phyloP scores from a whole-genome alignment of 2,329 filamentous ascomycete genomes.

The Colletotrichum camelliae region DNA sequence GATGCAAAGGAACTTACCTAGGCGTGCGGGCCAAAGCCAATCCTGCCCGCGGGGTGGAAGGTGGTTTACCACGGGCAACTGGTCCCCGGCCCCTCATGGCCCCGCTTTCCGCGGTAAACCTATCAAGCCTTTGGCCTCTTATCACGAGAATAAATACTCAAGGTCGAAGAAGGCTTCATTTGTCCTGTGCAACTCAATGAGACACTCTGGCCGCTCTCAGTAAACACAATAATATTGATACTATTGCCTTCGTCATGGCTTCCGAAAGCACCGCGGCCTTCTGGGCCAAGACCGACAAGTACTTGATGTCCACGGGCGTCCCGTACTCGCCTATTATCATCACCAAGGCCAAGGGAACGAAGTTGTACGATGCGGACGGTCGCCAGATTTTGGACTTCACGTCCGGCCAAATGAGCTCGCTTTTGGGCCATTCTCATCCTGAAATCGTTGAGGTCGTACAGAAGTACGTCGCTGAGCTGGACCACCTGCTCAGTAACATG shows the following conservation, averaged over 20 bases:
- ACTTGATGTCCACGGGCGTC: slow-evolving; percentile 48
- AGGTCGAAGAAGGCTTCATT: neutral
- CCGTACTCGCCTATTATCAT: slow-evolving; percentile 45
- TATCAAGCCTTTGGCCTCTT: neutral
- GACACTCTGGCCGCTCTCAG: neutral
- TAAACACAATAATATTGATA: neutral
- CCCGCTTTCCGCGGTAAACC: slow-evolving; percentile 11
- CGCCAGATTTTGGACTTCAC: slow-evolving; percentile 61
- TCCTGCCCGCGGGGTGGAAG: neutral
- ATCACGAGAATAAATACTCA: neutral
- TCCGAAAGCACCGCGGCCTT: slow-evolving; percentile 26
- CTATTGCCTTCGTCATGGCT: neutral
- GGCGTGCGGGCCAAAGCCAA: neutral
- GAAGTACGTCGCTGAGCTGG: slow-evolving; percentile 51
- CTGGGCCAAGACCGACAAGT: slow-evolving; percentile 40
- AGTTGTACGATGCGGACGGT: slow-evolving; percentile 47
- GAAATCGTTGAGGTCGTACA: slow-evolving; percentile 60
- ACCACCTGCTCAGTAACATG: slow-evolving; percentile 65
- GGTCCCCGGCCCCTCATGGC: neutral
- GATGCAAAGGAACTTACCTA: too few species aligned
- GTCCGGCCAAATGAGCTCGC: slow-evolving; percentile 63
- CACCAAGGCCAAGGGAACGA: slow-evolving; percentile 47
- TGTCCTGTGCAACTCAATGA: neutral
- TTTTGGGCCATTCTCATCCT: slow-evolving; percentile 62
- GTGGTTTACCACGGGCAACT: neutral